Conservation (phyloP, 768 basidiomycete species). For the Atractiella rhizophila region DNA sequence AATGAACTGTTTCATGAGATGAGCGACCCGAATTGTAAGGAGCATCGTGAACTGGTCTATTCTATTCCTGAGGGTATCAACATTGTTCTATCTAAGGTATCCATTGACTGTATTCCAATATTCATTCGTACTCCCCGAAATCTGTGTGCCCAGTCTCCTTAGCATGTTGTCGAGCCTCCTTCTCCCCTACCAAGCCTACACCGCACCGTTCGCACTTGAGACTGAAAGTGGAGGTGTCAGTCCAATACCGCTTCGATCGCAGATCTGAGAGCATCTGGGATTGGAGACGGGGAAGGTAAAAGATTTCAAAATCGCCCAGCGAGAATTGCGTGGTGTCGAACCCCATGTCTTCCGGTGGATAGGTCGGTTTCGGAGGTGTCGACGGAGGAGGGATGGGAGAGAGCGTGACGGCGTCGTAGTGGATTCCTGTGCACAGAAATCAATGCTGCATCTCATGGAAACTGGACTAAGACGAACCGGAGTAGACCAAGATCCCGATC, state of each 20-base stretch:
- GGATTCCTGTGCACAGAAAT: conserved; percentile 2
- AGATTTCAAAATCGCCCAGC: neutral
- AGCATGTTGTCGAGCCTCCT: conserved; percentile 6
- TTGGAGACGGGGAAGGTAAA: too few relatives aligned
- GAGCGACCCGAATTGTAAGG: too few relatives aligned
- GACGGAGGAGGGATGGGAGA: conserved; percentile 54
- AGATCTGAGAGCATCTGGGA: too few relatives aligned
- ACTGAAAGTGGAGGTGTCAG: conserved; percentile 4
- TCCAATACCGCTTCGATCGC: conserved; percentile 2
- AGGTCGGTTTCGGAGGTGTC: conserved; percentile 11
- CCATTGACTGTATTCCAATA: too few relatives aligned
- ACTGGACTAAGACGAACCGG: neutral
- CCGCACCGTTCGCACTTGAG: conserved; percentile 7
- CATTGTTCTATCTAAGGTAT: too few relatives aligned
- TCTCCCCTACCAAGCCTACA: conserved; percentile 5
- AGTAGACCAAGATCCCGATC: neutral
- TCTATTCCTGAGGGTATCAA: too few relatives aligned
- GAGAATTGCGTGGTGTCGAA: conserved; percentile 56
- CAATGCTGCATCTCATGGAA: neutral
- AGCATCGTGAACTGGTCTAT: too few relatives aligned
- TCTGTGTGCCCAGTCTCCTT: conserved; percentile 4
- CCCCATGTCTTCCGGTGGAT: conserved; percentile 24
- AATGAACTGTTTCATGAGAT: too few relatives aligned
- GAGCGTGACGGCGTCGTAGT: conserved; percentile 74
- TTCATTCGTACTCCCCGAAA: conserved; percentile 1